Base-by-base conservation (phyloP, 176 grass and related monocot genomes). In the Canna indica region DNA sequence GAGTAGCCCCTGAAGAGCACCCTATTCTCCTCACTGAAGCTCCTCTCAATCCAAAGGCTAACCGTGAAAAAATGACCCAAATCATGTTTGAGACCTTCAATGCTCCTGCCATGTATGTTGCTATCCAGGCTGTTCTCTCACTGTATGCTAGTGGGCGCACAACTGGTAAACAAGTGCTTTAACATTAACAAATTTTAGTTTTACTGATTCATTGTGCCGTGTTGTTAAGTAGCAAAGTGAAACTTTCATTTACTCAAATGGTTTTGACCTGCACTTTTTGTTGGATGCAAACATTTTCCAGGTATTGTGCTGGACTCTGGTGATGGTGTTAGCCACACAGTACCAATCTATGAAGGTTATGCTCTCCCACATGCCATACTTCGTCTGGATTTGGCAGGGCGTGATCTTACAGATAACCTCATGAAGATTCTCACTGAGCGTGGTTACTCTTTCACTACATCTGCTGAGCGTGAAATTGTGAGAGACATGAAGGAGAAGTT, bases 31-130 rank as follows among this genome's bases (percentile, higher is more conserved):
- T 88, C 0, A 88, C 85, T 0, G 85, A 88, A 72, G 85, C 85
- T 0, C 85, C 85, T 5, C 81, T 88, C 71, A 88, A 88, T 69
- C 85, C 85, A 69, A 88, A 88, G 78, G 85, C 81, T 52, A 88
- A 88, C 6, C 64, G 85, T 0, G 85, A 88, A 76, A 88, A 88
- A 77, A 88, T 88, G 85, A 88, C 85, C 45, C 85, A 88, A 81
- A 88, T 88, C 81, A 88, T 88, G 81, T 88, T 88, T 34, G 85
- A 88, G 70, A 88, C 81, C 4, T 88, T 88, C 85, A 83, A 84
- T 59, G 57, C 81, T 32, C 85, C 85, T 22, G 81, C 85, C 74
- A 88, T 84, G 81, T 88, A 88, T 25, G 85, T 88, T 3, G 85
- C 85, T 72, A 88, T 88, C 69, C 85, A 88, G 69, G 85, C 85